Evolutionary conservation across 768 basidiomycete genomes (phyloP), one percentile per base, ranked within the genome.

Genomic region (Saitozyma podzolica): DNA sequence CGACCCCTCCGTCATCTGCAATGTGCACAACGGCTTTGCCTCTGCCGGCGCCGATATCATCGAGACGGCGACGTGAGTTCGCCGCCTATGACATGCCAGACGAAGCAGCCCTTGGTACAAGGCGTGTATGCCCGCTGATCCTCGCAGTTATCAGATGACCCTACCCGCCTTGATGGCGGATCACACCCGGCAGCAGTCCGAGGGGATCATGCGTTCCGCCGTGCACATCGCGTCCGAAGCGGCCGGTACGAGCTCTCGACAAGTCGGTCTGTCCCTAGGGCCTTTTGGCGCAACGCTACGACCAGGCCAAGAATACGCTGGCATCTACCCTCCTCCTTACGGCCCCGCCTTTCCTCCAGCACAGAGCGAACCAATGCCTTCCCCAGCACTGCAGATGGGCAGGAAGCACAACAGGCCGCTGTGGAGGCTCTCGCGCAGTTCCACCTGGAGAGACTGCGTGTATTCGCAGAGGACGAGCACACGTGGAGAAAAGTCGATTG

Each of bases 271-370:
- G 6, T 90, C 88, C 6, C 78, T 91, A 39, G 90, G 90, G 16
- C 86, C 89, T 0, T 90, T 85, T 69, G 89, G 90, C 43, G 87
- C 88, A 1, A 86, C 84, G 6, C 80, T 89, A 14, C 73, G 76
- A 8, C 85, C 86, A 0, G 78, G 79, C 17, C 83, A 88, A 57
- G 90, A 92, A 73, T 91, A 87, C 70, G 82, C 84, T 62, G 90
- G 89, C 8, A 81, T 84, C 65, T 91, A 90, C 71, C 90, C 90
- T 1, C 86, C 87, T 0, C 88, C 89, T 0, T 90, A 84, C 69
- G 89, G 89, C 0, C 89, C 89, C 11, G n/a, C 47, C 20, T 17
- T 13, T 9, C 47, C 16, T 50, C 54, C n/a, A 40, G 45, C 16
- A 19, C 20, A 16, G 10, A 10, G 6, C 50, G 29, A 19, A 48